Evolutionary conservation across 306 rosid species (phyloP).

Genomic region (Malus orientalis): DNA sequence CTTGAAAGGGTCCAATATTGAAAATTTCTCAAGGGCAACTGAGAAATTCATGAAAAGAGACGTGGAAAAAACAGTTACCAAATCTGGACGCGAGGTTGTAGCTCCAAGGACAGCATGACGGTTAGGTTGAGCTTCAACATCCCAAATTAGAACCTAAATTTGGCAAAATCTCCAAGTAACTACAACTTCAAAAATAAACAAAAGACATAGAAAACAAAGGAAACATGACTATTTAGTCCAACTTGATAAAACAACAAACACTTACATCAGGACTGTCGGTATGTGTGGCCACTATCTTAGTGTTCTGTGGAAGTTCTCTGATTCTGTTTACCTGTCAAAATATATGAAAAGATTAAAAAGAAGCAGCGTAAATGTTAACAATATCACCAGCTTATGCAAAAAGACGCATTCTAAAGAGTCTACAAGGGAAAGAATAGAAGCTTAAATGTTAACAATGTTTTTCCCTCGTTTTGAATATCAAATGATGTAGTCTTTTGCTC

Average conservation of each 20-base stretch:
- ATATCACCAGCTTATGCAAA: neutral
- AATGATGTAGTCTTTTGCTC: neutral
- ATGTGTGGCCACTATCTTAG: constrained; percentile 92
- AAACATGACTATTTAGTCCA: neutral
- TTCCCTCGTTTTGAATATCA: neutral
- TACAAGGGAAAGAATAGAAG: no score
- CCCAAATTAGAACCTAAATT: constrained; percentile 92
- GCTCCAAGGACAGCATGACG: constrained; percentile 99
- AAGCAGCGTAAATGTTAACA: neutral
- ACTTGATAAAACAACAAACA: neutral
- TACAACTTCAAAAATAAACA: neutral
- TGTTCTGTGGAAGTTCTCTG: constrained; percentile 90
- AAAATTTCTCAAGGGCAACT: neutral
- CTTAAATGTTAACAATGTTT: no score
- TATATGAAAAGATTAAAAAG: neutral
- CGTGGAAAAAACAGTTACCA: constrained; percentile 33
- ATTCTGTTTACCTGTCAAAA: constrained; percentile 81
- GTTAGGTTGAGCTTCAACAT: constrained; percentile 91
- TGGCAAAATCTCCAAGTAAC: neutral
- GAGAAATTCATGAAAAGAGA: neutral
- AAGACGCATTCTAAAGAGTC: neutral
- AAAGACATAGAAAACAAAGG: neutral
- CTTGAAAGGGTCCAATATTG: neutral
- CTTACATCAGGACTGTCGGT: constrained; percentile 97
- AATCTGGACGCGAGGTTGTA: constrained; percentile 88